Evolutionary conservation across 768 basidiomycete species (phyloP), one percentile per base, ranked within the genome.

Genomic region (Mycena albidolilacea): DNA sequence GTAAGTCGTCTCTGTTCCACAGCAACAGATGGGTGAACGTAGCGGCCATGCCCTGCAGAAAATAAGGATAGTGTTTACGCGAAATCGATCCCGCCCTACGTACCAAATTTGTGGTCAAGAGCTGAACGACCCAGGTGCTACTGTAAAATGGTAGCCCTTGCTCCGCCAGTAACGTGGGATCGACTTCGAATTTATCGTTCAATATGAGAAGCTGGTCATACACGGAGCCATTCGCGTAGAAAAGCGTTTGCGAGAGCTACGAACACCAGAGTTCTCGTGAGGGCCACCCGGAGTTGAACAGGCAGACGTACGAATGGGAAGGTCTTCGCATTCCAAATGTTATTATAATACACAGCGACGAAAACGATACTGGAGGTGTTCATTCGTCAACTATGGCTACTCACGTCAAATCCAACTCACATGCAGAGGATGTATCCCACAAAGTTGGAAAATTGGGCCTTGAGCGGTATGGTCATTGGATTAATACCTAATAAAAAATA

Each of bases 391-490:
- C 54, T 75, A 21, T 67, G 65, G 61, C 8, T 19, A 15, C 5
- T 11, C 8, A 54, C 10, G 23, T 12, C 10, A 54, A 23, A 54
- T 30, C 10, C 5, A 15, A 65, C 85, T 48, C 52, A 89, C 87
- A 86, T 84, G 86, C 85, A 88, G 8, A 89, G 67, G 15, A 88
- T 78, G 73, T 87, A 86, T 0, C 88, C 89, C 21, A 90, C 79
- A 19, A 89, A 80, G 64, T 80, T 80, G 2, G 87, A 88, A 64
- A 87, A 74, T 76, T 87, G 88, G n/a, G 87, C 85, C 66, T 82
- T 84, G 64, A 90, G 79, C 1, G 90, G 89, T 61, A 90, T 89
- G 4, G 84, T 79, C 78, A 90, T 80, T 5, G 90, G 89, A 68
- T 88, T 90, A 46, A 73, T 43, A 35, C 77, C 80, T 85, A 55